phyloP scores from a whole-genome alignment of 1,139 yeast species.

The Sugiyamaella xylanicola region DNA sequence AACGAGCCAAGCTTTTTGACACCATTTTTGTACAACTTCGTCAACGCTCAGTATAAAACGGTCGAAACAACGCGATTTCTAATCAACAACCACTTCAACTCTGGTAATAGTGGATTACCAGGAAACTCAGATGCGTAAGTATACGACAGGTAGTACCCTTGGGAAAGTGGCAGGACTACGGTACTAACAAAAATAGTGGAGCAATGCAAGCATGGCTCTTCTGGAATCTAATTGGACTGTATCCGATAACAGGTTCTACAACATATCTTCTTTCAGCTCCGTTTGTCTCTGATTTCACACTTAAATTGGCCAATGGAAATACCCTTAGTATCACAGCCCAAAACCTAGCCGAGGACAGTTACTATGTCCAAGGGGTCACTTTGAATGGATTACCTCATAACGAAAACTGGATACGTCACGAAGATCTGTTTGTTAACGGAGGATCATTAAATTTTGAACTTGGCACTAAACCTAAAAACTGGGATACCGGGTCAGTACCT shows the following conservation, averaged over 20 bases:
- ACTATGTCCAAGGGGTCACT: slow-evolving; percentile 41
- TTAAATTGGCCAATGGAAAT: slow-evolving; percentile 41
- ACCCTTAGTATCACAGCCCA: slow-evolving; percentile 40
- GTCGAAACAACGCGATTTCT: slow-evolving; percentile 26
- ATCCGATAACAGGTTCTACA: slow-evolving; percentile 47
- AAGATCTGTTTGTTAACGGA: slow-evolving; percentile 41
- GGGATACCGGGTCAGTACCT: slow-evolving; percentile 20
- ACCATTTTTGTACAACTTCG: slow-evolving; percentile 22
- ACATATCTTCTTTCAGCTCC: slow-evolving; percentile 46
- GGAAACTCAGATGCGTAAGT: slow-evolving; percentile 46
- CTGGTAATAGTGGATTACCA: slow-evolving; percentile 42
- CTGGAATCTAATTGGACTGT: slow-evolving; percentile 45
- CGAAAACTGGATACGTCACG: slow-evolving; percentile 45
- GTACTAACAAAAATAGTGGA: slow-evolving; percentile 31
- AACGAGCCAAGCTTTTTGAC: slow-evolving; percentile 23
- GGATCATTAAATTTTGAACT: slow-evolving; percentile 30
- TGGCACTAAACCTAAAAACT: slow-evolving; percentile 18
- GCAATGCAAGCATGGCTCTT: slow-evolving; percentile 49
- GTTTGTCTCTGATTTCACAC: slow-evolving; percentile 37
- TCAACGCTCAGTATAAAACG: slow-evolving; percentile 20
- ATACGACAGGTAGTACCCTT: neutral
- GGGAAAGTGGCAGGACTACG: neutral
- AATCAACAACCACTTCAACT: slow-evolving; percentile 40
- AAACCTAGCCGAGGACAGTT: slow-evolving; percentile 34
- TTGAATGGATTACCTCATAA: slow-evolving; percentile 41